Percentiles rank a stretch among this genome's conserved stretches.
Conservation (phyloP, 2,329 filamentous ascomycete species). For the Sporothrix brasiliensis region DNA sequence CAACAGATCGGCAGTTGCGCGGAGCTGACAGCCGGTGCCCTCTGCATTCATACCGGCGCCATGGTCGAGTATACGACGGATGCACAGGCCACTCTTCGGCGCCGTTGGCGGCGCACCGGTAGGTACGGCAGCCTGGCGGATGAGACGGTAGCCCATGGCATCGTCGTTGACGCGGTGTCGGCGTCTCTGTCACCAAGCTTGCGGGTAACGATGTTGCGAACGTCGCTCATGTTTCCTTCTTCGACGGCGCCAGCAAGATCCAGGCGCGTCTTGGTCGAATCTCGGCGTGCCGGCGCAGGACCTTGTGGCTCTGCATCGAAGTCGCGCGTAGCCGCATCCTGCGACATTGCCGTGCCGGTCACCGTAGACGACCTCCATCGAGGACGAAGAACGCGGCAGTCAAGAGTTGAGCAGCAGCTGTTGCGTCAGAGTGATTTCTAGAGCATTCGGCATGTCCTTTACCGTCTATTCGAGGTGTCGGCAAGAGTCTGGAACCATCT, state of each 20-base stretch:
- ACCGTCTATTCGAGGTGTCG: neutral
- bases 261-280: neutral
- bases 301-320: neutral
- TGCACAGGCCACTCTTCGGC: neutral
- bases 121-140: neutral
- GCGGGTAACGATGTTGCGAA: neutral
- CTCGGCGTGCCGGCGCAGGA: neutral
- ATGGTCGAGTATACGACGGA: neutral
- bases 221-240: neutral
- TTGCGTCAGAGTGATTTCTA: neutral
- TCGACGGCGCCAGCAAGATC: neutral
- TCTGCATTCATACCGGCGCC: neutral
- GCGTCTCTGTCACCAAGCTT: neutral
- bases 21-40: neutral
- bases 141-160: neutral
- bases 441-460: neutral
- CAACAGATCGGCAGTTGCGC: neutral
- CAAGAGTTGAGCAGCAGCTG: neutral
- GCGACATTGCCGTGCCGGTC: neutral
- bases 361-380: neutral
- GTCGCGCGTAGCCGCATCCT: neutral
- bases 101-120: neutral
- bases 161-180: neutral
- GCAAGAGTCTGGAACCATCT: neutral
- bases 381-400: neutral